Base-by-base conservation (phyloP, 78 protist genomes). In the Cavenderia fasciculata region DNA sequence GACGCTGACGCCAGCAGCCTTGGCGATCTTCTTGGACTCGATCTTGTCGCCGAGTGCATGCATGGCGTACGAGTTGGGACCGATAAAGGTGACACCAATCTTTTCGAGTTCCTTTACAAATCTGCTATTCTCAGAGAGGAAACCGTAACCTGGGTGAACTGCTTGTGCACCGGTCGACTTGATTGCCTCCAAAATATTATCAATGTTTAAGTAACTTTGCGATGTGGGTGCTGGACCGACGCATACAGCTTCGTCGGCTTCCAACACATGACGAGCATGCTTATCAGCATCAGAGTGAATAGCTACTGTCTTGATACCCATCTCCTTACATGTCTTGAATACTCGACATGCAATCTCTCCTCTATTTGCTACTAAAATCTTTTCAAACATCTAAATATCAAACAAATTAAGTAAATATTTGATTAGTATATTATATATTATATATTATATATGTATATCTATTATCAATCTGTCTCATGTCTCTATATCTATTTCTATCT, bases 281-380 rank as follows among this genome's bases (percentile, higher is more conserved):
- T 41, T 76, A 66, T 99, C 99, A 4, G 97, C 98, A 31, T 93
- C 97, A 18, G 95, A 72, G 88, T 92, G 97, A 65, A 99, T 93
- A 2, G 99, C 99, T 18, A 99, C 99, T 1, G 98, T 97, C 74
- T 95, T 87, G 84, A 98, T 95, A 31, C 99, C 99, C 74, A 97
- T 61, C 76, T 75, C 43, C 51, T 70, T 29, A 59, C 98, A 97
- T 4, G 99, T 95, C 27, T 76, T 56, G 54, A 96, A 92, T 51
- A 99, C 97, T 23, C 99, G 95, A 92, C 98, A 95, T 4, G 99
- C 99, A 86, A 99, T 99, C 70, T 99, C 99, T 19, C 99, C 99
- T 21, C 99, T 93, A 82, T 98, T 98, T 47, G 99, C 99, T 49
- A 98, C 74, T 36, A 98, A 93, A 18, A 98, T 93, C 82, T 97